Evolutionary conservation across 169 alveolate genomes (phyloP).

Genomic region (Plasmodium ovale): DNA sequence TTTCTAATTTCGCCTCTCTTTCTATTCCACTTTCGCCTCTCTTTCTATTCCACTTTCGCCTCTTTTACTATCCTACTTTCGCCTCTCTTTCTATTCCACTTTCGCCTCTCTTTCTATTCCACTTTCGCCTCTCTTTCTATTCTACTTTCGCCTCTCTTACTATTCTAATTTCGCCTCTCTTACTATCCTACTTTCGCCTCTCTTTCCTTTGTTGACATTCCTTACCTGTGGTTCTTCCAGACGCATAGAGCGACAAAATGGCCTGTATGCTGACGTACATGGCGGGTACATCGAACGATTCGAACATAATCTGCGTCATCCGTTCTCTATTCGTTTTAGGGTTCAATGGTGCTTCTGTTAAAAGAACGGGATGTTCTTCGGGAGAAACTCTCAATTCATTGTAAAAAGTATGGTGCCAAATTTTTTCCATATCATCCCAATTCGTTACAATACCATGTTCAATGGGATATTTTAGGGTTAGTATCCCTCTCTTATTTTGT

Average conservation of each 20-base stretch:
- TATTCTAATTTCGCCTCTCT: no score
- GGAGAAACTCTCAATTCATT: constrained; percentile 97
- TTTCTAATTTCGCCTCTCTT: no score
- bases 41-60: no score
- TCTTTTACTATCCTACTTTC: not conserved
- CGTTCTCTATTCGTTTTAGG: constrained; percentile 97
- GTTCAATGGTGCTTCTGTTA: constrained; percentile 98
- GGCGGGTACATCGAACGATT: constrained; percentile 98
- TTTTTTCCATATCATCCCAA: constrained; percentile 99
- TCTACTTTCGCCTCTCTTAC: no score
- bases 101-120: no score
- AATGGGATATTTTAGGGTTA: constrained; percentile 97
- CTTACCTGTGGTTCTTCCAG: constrained; percentile 99
- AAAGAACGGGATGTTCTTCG: constrained; percentile 96
- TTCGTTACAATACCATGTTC: constrained; percentile 99
- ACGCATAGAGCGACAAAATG: constrained; percentile 97
- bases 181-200: not conserved
- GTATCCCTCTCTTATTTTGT: constrained; percentile 97
- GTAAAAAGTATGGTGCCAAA: constrained; percentile 98
- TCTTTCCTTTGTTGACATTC: not conserved
- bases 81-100: no score
- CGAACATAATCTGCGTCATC: constrained; percentile 98
- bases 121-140: no score
- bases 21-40: no score
- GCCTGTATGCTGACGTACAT: constrained; percentile 98